Evolutionary conservation across 176 grass and related monocot species (phyloP).

Genomic region (Hyparrhenia diplandra): DNA sequence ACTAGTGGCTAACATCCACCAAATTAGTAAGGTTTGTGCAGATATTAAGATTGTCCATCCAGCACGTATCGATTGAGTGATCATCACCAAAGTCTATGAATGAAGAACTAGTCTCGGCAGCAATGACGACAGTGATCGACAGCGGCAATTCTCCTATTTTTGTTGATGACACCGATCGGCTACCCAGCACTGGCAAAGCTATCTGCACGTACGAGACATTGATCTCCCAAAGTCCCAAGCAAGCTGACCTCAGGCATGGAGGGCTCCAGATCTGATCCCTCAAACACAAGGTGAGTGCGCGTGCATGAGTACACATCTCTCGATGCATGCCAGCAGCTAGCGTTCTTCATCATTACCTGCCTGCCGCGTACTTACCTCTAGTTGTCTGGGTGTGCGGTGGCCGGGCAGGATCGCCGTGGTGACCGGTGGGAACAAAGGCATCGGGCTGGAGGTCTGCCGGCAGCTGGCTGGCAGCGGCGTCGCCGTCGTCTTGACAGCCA

Average conservation of each 20-base stretch:
- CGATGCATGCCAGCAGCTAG: too few species aligned
- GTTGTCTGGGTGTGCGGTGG: not conserved
- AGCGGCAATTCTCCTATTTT: not conserved
- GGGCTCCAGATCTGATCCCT: not conserved
- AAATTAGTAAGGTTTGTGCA: too few species aligned
- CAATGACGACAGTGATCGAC: not conserved
- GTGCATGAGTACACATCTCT: not conserved
- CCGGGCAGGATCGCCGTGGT: constrained; percentile 38
- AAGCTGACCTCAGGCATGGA: not conserved
- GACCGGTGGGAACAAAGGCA: constrained; percentile 47
- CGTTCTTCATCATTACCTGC: too few species aligned
- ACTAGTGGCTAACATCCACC: not conserved
- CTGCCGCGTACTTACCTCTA: not conserved
- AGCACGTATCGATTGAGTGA: not conserved
- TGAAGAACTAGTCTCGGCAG: too few species aligned
- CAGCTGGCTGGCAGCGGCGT: constrained; percentile 29
- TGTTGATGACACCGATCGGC: not conserved
- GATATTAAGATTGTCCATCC: too few species aligned
- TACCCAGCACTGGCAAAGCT: too few species aligned
- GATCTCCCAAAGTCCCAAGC: not conserved
- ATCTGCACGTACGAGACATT: not conserved
- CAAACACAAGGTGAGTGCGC: not conserved
- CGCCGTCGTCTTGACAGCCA: constrained; percentile 41
- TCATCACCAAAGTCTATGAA: not conserved
- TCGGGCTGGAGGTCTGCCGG: constrained; percentile 47